Evolutionary conservation across 2,329 filamentous ascomycete genomes (phyloP), one percentile per base, ranked within the genome.

Genomic region (Onygenales sp.): DNA sequence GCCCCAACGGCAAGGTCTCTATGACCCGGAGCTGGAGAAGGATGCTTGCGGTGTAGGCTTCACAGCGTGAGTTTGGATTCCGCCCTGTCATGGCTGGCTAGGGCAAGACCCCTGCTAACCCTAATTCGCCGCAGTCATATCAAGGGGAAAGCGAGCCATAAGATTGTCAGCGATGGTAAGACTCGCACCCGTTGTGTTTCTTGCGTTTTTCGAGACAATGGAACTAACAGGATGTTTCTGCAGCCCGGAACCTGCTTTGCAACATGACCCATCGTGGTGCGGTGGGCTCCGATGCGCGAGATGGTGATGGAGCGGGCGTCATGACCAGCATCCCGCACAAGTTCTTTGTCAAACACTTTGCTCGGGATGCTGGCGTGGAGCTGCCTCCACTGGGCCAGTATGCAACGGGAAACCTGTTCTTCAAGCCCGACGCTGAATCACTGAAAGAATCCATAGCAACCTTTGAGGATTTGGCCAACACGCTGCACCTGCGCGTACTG

Each of bases 231-330:
- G 6, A 39, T 42, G 54, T 7, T 43, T 47, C 10, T 39, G 44
- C 63, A 93, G 88, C 91, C 61, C 87, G 88, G 61, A 95, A 91
- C 74, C 80, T 98, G 57, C 84, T 98, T 59, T 98, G 93, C 81
- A 97, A 98, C 81, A 98, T 98, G 93, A 97, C 93, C 79, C 93
- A 98, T 79, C 87, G 93, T 71, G 93, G 93, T 79, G 93, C 93
- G 59, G 92, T 97, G 64, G 93, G 93, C 63, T 97, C 93, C 56
- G 93, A 98, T 78, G 90, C 90, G 67, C 87, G 93, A 78, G 93
- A 98, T 70, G 93, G 93, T 70, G 93, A 98, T 70, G 93, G 93
- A 71, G 93, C 93, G 65, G 93, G 93, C 82, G 92, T 97, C 68
- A 98, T 98, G 93, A 97, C 92, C 61, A 96, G 91, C 56, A 95